Base-by-base conservation (phyloP, 192 early-diverging fungal genomes). In the Phycomyces blakesleeanus region DNA sequence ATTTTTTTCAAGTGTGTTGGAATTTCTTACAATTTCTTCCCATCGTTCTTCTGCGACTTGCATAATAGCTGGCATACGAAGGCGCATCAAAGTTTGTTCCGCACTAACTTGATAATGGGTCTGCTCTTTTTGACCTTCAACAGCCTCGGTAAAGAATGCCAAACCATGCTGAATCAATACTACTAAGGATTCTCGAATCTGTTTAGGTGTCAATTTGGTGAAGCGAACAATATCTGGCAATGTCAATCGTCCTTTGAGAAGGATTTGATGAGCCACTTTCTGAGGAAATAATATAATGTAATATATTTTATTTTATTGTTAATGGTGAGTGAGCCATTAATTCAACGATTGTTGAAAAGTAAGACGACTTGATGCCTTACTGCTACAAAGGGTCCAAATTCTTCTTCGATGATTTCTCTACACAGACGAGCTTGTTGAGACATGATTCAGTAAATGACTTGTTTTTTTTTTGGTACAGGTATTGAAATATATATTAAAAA, bases 151-250 rank as follows among this genome's bases (percentile, higher is more conserved):
- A 66, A 88, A 92, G 8, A 84, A 85, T 11, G 76, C 87, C 3
- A 93, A 55, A 66, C 85, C 81, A 74, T 97, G 95, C 72, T 97
- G 95, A 47, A 97, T 90, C 56, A 97, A 76, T 3, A 94, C 81
- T 14, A 89, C 83, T 18, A 97, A 77, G 25, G 78, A 76, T 70
- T 94, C 91, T 21, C 87, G 83, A 9, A 91, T 83, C 24, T 85
- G 78, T 37, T 66, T 64, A 7, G 72, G 55, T 1, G 75, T 61
- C 6, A 90, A 68, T 15, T 76, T 59, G 10, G 83, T 79, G 22
- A 77, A 61, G n/a, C 68, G 75, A 8, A 78, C 69, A 20, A 94
- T 64, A 40, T 67, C 54, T 2, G 51, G 56, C 15, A 94, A 77
- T 0, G 86, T 67, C 59, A 85, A 69, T 20, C 94, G 89, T 16